Conservation (phyloP, 768 basidiomycete species). For the Leccinum fibrillosum region DNA sequence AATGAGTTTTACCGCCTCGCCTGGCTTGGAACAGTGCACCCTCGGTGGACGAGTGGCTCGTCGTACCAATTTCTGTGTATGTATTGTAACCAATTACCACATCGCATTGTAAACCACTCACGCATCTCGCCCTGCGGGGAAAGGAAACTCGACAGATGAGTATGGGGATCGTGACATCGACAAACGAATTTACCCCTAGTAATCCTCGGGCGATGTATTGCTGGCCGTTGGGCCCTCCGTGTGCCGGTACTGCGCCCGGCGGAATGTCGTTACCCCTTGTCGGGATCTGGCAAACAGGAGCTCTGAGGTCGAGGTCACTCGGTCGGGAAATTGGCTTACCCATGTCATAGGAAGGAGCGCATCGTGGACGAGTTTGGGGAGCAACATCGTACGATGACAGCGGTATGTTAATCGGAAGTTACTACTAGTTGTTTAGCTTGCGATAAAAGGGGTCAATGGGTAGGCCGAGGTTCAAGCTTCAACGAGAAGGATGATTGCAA, state of each 20-base stretch:
- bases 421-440: background rate
- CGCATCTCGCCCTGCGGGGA: background rate
- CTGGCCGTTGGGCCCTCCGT: background rate
- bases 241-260: background rate
- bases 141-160: background rate
- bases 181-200: background rate
- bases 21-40: background rate
- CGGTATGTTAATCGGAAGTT: too few relatives aligned
- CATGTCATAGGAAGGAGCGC: background rate
- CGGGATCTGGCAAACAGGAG: background rate
- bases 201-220: background rate
- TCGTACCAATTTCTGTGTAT: background rate
- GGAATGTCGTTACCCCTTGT: background rate
- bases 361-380: background rate
- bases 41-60: background rate
- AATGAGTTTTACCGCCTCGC: background rate
- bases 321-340: background rate
- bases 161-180: background rate
- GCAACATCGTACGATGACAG: background rate
- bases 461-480: background rate
- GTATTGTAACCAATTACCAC: background rate
- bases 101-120: background rate
- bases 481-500: background rate
- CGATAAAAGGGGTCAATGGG: background rate
- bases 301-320: background rate